Evolutionary conservation across 306 rosid genomes (phyloP).

Genomic region (Cicer yamashitae): DNA sequence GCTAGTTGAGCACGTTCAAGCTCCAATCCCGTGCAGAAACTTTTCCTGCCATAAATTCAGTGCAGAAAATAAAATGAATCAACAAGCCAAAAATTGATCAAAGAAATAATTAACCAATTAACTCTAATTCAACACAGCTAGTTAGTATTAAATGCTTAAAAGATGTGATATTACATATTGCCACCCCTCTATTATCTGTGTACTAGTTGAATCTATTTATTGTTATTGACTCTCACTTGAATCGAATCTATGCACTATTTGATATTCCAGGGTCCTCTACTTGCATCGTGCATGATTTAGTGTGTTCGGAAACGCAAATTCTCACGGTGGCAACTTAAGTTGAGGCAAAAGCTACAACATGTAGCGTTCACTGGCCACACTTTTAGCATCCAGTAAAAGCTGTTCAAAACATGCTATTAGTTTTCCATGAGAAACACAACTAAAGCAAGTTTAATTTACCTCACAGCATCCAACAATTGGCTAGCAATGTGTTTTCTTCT

Average conservation of each 20-base stretch:
- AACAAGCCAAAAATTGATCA: neutral
- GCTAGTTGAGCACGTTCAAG: conserved; percentile 69
- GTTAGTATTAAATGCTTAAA: neutral
- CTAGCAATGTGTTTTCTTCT: conserved; percentile 76
- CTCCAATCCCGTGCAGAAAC: conserved; percentile 61
- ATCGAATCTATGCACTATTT: neutral
- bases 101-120: conserved; percentile 26
- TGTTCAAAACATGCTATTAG: too few relatives aligned
- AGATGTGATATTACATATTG: neutral
- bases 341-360: too few relatives aligned
- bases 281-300: too few relatives aligned
- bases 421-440: neutral
- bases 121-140: neutral
- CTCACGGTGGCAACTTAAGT: too few relatives aligned
- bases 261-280: neutral
- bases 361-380: neutral
- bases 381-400: conserved; percentile 53
- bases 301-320: too few relatives aligned
- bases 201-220: conserved; percentile 6
- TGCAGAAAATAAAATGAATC: conserved; percentile 16
- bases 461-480: conserved; percentile 70
- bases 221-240: conserved; percentile 1
- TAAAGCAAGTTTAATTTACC: conserved; percentile 52
- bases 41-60: conserved; percentile 57
- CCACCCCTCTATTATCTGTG: neutral